phyloP scores from a whole-genome alignment of 2,329 filamentous ascomycete species.

The Pseudopyrenochaeta lycopersici region DNA sequence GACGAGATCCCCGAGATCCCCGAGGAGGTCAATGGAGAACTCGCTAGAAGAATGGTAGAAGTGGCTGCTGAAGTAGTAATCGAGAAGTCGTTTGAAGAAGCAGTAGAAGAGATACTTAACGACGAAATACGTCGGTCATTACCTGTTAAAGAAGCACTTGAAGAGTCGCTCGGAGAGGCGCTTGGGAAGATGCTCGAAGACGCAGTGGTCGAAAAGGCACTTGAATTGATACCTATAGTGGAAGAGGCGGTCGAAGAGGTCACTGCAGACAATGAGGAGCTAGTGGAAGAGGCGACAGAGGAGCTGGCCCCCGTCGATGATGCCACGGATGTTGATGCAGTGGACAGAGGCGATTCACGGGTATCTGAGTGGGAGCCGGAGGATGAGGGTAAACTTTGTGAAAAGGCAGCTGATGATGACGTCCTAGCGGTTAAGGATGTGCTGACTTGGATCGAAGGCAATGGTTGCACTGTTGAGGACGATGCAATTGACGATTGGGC shows the following conservation, averaged over 20 bases:
- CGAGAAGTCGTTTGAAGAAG: not conserved
- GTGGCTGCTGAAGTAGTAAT: not conserved
- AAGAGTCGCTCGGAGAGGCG: not conserved
- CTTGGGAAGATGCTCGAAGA: not conserved
- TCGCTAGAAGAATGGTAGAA: conserved; percentile 1
- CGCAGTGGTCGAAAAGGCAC: not conserved
- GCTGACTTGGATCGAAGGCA: not conserved
- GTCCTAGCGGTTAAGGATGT: too few relatives aligned
- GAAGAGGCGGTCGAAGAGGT: not conserved
- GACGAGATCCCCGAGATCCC: too few relatives aligned
- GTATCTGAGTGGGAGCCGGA: too few relatives aligned
- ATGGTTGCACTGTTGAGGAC: not conserved
- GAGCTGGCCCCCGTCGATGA: not conserved
- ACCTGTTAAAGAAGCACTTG: not conserved
- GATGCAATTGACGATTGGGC: not conserved
- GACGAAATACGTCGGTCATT: too few relatives aligned
- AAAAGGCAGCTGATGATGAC: too few relatives aligned
- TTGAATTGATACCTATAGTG: not conserved
- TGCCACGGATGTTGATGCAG: too few relatives aligned
- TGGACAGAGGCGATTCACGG: too few relatives aligned
- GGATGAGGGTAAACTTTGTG: too few relatives aligned
- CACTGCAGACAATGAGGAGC: not conserved
- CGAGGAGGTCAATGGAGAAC: not conserved
- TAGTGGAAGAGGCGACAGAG: not conserved
- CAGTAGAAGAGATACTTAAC: not conserved